Evolutionary conservation across 2,329 filamentous ascomycete species (phyloP).

Genomic region (Diaporthe sp.): DNA sequence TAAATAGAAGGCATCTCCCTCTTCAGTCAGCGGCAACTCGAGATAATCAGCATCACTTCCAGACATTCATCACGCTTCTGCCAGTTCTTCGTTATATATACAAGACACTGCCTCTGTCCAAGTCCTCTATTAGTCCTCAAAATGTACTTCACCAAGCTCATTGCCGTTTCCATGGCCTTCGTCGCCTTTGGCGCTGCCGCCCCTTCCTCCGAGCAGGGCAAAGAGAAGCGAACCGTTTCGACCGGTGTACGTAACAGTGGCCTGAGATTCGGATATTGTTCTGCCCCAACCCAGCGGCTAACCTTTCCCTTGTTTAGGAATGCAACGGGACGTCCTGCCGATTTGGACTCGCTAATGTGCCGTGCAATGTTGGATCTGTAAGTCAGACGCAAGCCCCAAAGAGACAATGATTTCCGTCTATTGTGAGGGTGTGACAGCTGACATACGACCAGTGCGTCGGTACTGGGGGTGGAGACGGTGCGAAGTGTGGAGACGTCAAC

Average conservation of each 20-base stretch:
- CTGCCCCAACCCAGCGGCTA: background rate
- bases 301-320: background rate
- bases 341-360: background rate
- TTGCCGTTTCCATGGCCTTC: background rate
- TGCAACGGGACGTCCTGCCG: background rate
- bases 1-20: background rate
- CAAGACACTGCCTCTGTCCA: background rate
- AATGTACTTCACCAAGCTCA: constrained; percentile 1
- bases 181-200: background rate
- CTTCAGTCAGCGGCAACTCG: background rate
- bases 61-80: background rate
- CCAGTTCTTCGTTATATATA: background rate
- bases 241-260: background rate
- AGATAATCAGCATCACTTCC: background rate
- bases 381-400: background rate
- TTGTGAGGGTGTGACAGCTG: background rate
- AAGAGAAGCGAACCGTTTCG: background rate
- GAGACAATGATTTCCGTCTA: background rate
- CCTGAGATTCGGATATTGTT: background rate
- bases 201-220: background rate
- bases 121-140: background rate
- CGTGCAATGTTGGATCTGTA: background rate
- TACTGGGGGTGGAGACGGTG: background rate
- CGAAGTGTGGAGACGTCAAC: background rate
- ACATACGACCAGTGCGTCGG: background rate